Conservation (phyloP, 495 filamentous ascomycete species). For the Penicillium coprophilum region DNA sequence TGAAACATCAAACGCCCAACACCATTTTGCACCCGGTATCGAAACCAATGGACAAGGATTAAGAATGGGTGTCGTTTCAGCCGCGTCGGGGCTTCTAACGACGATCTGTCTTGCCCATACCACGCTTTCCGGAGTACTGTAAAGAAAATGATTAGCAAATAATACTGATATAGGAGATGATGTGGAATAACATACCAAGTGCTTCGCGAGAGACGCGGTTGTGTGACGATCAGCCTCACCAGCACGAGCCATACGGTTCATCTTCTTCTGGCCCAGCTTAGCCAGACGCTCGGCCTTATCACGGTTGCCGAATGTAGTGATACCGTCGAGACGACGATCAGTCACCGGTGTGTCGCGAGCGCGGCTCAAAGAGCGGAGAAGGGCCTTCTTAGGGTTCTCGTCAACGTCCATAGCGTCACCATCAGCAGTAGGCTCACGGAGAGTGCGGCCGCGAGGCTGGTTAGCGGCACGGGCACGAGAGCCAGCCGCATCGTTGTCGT, state of each 20-base stretch:
- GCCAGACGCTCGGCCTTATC: conserved; percentile 78
- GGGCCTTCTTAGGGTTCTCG: conserved; percentile 62
- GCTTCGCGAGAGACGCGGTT: conserved; percentile 77
- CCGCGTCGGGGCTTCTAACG: conserved; percentile 43
- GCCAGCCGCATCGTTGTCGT: conserved; percentile 72
- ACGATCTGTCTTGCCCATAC: conserved; percentile 59
- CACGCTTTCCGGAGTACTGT: conserved; percentile 58
- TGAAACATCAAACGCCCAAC: conserved; percentile 29
- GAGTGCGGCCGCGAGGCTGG: conserved; percentile 57
- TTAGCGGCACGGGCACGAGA: conserved; percentile 64
- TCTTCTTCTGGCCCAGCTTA: conserved; percentile 94
- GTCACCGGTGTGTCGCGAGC: conserved; percentile 71
- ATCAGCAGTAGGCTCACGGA: conserved; percentile 57
- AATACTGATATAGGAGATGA: conserved; percentile 6
- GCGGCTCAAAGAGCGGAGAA: conserved; percentile 73
- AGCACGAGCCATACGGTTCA: conserved; percentile 95
- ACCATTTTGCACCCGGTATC: conserved; percentile 39
- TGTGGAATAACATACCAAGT: conserved; percentile 67
- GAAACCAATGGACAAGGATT: conserved; percentile 38
- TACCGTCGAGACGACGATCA: conserved; percentile 82
- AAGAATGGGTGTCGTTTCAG: conserved; percentile 33
- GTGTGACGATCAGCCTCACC: conserved; percentile 96
- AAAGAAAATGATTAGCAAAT: conserved; percentile 23
- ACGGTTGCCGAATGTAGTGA: conserved; percentile 49
- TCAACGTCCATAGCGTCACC: conserved; percentile 90